phyloP scores from a whole-genome alignment of 345 rosid species.

The Physaria fendleri region DNA sequence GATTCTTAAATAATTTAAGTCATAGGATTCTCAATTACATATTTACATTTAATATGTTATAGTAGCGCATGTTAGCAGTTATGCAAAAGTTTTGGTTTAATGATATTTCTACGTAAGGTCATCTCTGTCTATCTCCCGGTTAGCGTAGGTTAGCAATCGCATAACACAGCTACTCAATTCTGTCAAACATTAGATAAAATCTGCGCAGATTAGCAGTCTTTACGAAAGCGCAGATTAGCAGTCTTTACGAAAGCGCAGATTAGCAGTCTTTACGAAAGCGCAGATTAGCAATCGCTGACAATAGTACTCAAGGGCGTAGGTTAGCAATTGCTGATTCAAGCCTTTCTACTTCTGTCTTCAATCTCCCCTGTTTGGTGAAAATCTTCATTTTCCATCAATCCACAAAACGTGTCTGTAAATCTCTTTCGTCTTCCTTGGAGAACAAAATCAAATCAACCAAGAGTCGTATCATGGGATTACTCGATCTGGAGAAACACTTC shows the following conservation, averaged over 20 bases:
- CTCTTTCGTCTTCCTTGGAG: not conserved
- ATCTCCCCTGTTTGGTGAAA: not conserved
- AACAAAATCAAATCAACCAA: not conserved
- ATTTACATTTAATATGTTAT: not conserved
- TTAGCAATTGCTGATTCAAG: conserved; percentile 1
- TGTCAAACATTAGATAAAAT: too few species aligned
- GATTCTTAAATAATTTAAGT: not conserved
- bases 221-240: too few species aligned
- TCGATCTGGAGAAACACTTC: conserved; percentile 82
- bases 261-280: too few species aligned
- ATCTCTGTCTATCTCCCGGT: too few species aligned
- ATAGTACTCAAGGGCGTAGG: too few species aligned
- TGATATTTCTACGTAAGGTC: too few species aligned
- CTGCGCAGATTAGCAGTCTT: too few species aligned
- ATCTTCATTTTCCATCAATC: not conserved
- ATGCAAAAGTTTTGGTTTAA: not conserved
- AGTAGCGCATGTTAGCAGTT: not conserved
- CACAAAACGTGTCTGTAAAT: not conserved
- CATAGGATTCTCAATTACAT: too few species aligned
- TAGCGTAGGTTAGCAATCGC: not conserved
- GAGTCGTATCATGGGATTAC: conserved; percentile 42
- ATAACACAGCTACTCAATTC: not conserved
- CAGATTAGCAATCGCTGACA: not conserved
- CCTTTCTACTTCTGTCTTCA: conserved; percentile 3
- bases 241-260: too few species aligned